These are phyloP conservation scores for Dryadomyces sulphureus DNA, from an alignment of 2,329 filamentous ascomycete species.

Conservation along the genomic window DNA sequence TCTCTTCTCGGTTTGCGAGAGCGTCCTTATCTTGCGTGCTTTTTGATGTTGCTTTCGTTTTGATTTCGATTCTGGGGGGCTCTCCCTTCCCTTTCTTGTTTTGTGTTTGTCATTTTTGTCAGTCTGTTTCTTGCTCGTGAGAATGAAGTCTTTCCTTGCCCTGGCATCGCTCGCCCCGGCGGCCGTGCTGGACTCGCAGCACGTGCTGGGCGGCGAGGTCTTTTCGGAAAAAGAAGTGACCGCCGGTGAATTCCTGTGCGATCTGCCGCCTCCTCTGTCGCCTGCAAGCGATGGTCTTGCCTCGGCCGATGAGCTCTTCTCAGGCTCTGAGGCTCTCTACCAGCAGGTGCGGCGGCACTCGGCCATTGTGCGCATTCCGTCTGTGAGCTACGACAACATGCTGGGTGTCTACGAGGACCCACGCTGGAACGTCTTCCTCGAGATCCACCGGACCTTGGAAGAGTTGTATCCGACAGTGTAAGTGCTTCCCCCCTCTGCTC, in stretches of 20 bases:
- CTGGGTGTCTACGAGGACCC: slow-evolving; percentile 37
- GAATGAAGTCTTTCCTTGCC: too few species aligned
- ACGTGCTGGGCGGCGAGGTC: not conserved
- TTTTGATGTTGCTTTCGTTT: too few species aligned
- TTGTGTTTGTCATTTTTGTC: too few species aligned
- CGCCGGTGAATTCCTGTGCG: slow-evolving; percentile 7
- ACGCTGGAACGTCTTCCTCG: slow-evolving; percentile 42
- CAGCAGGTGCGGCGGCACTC: slow-evolving; percentile 15
- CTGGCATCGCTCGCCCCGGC: too few species aligned
- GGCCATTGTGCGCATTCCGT: slow-evolving; percentile 18
- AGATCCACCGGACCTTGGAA: slow-evolving; percentile 34
- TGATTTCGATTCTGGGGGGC: too few species aligned
- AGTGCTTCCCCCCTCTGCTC: not conserved
- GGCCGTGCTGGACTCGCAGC: too few species aligned
- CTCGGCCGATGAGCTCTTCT: slow-evolving; percentile 9
- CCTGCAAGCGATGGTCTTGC: slow-evolving; percentile 9
- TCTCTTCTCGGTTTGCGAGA: too few species aligned
- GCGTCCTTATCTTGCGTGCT: too few species aligned
- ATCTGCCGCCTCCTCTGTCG: slow-evolving; percentile 9
- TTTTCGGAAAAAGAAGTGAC: not conserved
- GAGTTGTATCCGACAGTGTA: slow-evolving; percentile 32
- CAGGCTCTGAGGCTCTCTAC: slow-evolving; percentile 3
- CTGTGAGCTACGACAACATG: slow-evolving; percentile 25
- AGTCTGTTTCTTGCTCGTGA: too few species aligned
- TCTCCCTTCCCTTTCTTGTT: too few species aligned